Evolutionary conservation across 371 early-diverging fungal genomes (phyloP).

Genomic region (Mucor indicus): DNA sequence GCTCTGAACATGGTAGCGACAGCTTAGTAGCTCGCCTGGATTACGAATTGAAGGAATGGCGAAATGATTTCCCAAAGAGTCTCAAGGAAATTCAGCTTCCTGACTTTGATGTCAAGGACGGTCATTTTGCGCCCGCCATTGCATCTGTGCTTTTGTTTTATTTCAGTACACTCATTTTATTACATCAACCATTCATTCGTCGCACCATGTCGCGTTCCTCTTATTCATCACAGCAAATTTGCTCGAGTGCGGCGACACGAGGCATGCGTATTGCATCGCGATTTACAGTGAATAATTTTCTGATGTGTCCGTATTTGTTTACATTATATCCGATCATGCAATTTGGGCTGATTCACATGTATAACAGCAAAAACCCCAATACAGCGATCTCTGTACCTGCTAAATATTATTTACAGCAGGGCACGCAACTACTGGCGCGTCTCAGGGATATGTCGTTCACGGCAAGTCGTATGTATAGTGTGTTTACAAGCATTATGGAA

Average conservation of each 20-base stretch:
- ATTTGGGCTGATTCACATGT: constrained; percentile 36
- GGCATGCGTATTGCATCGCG: constrained; percentile 30
- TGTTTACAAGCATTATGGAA: constrained; percentile 27
- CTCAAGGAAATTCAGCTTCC: constrained; percentile 21
- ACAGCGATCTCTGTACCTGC: constrained; percentile 21
- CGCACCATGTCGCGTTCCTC: constrained; percentile 15
- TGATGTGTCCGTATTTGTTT: constrained; percentile 38
- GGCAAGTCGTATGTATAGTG: constrained; percentile 5
- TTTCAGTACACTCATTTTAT: constrained; percentile 28
- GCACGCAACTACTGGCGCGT: constrained; percentile 16
- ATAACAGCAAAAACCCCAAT: constrained; percentile 34
- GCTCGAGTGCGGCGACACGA: constrained; percentile 37
- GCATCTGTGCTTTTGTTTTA: constrained; percentile 34
- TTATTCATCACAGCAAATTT: constrained; percentile 32
- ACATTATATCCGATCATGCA: constrained; percentile 38
- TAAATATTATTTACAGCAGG: constrained; percentile 23
- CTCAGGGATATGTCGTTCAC: constrained; percentile 25
- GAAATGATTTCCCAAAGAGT: constrained; percentile 28
- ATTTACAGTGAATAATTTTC: constrained; percentile 24
- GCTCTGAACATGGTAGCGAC: constrained; percentile 37
- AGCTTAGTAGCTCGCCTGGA: constrained; percentile 31
- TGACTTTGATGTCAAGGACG: constrained; percentile 29
- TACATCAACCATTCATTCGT: constrained; percentile 41
- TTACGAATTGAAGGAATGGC: constrained; percentile 40
- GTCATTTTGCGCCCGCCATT: constrained; percentile 30